A percentile compares a stretch with the other conserved stretches of the same genome.
These are phyloP conservation scores for Paracoccidioides brasiliensis DNA, from an alignment of 2,329 filamentous ascomycete genomes.

Conservation along the genomic window DNA sequence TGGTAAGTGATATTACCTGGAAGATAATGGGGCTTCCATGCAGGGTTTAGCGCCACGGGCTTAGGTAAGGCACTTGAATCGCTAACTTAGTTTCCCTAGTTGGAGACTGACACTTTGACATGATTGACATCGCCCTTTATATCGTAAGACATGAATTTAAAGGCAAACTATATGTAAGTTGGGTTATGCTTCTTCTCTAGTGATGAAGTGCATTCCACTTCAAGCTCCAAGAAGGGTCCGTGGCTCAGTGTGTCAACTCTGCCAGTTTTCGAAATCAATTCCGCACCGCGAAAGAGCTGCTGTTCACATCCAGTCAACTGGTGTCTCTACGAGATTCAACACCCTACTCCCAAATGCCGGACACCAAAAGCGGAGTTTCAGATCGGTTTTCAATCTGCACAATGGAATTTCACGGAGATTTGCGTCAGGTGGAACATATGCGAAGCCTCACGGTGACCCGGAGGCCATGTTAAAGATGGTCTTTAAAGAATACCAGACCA, in stretches of 20 bases:
- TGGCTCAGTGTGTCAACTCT: slow-evolving; percentile 26
- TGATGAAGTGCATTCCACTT: slow-evolving; percentile 26
- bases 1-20: background rate
- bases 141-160: background rate
- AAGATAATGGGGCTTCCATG: background rate
- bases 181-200: background rate
- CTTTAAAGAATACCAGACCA: slow-evolving; percentile 14
- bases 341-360: background rate
- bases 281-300: slow-evolving; percentile 3
- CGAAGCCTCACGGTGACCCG: slow-evolving; percentile 5
- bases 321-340: background rate
- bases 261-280: slow-evolving; percentile 20
- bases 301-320: background rate
- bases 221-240: slow-evolving; percentile 17
- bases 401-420: background rate
- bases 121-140: background rate
- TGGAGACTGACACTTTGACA: background rate
- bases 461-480: slow-evolving; percentile 19
- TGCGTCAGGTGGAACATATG: background rate
- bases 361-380: background rate
- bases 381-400: background rate
- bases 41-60: background rate
- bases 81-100: background rate
- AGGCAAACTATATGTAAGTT: background rate
- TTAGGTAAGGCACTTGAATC: no score